Evolutionary conservation across 1,284 basidiomycete genomes (phyloP), one percentile per base, ranked within the genome.

Genomic region (Ustilago bromivora): DNA sequence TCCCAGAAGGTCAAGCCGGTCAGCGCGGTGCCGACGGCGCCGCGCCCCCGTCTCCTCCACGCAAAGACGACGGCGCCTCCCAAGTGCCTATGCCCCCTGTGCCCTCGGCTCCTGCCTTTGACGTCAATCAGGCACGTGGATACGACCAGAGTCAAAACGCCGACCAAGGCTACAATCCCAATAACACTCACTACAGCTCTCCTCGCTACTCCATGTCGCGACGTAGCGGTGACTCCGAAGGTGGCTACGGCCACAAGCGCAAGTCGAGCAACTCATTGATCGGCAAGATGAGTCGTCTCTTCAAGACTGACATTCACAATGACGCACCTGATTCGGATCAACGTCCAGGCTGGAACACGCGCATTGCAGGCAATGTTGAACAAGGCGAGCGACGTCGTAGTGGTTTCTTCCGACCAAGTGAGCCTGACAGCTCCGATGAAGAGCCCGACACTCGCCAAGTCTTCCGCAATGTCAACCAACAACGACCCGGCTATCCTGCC

Each of bases 301-400:
- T 85, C 82, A 82, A 81, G 75, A 77, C 82, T 52, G 84, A 85
- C 38, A 55, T 84, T 12, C 69, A 67, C 49, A 75, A 66, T 46
- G 63, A 55, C 8, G 11, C 51, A n/a, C 15, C 46, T 32, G 36
- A 49, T 28, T 57, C 63, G 12, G 54, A 66, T 15, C 63, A 69
- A 13, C 36, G 66, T 13, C 19, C 60, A 6, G 68, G 61, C 17
- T 77, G 74, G 71, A 71, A 76, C 51, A 80, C 81, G 10, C 75
- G 79, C 47, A 78, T 69, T 23, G 34, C 59, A n/a, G 61, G 13
- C 55, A 71, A 70, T 40, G 59, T 62, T 40, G 59, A 70, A 8
- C 62, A 71, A 8, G 47, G 34, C 47, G 61, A 71, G 7, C 53
- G 63, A 36, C 61, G 61, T 19, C 67, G 66, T 41, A 60, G 55